Conservation (phyloP, 2,329 filamentous ascomycete genomes). For the Geosmithia putterillii region DNA sequence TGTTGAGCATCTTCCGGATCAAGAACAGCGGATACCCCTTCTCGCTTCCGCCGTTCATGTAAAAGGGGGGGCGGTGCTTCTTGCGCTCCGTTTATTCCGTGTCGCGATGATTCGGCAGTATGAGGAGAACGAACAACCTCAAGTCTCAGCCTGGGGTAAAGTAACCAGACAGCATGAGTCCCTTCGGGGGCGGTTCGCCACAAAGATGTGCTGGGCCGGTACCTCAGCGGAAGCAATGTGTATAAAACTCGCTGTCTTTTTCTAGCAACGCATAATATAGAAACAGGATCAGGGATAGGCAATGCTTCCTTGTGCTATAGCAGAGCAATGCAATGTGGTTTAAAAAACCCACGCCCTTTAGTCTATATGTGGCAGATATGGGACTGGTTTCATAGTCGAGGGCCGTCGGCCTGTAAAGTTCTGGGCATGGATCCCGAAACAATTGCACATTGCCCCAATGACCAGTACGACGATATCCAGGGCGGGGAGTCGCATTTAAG, state of each 20-base stretch:
- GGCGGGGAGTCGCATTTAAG: too few relatives aligned
- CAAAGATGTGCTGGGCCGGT: too few relatives aligned
- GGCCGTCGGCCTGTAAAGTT: too few relatives aligned
- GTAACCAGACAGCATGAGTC: not conserved
- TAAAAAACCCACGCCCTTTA: not conserved
- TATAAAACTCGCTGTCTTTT: not conserved
- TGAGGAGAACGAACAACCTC: not conserved
- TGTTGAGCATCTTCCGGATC: conserved; percentile 83
- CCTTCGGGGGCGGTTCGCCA: not conserved
- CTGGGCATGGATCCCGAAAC: too few relatives aligned
- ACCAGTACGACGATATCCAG: too few relatives aligned
- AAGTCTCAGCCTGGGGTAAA: not conserved
- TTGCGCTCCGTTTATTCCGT: conserved; percentile 40
- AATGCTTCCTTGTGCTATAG: not conserved
- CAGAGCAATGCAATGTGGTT: not conserved
- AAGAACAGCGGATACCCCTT: conserved; percentile 97
- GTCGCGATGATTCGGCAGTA: not conserved
- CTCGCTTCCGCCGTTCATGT: conserved; percentile 79
- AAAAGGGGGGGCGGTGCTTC: conserved; percentile 13
- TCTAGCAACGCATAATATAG: not conserved
- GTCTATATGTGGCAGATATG: too few relatives aligned
- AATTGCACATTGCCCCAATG: too few relatives aligned
- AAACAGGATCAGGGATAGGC: not conserved
- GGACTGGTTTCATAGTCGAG: too few relatives aligned
- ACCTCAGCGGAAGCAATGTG: not conserved